A percentile compares a stretch with the other conserved stretches of the same genome.
phyloP scores from a whole-genome alignment of 345 rosid genomes.

The Eucalyptus caleyi region DNA sequence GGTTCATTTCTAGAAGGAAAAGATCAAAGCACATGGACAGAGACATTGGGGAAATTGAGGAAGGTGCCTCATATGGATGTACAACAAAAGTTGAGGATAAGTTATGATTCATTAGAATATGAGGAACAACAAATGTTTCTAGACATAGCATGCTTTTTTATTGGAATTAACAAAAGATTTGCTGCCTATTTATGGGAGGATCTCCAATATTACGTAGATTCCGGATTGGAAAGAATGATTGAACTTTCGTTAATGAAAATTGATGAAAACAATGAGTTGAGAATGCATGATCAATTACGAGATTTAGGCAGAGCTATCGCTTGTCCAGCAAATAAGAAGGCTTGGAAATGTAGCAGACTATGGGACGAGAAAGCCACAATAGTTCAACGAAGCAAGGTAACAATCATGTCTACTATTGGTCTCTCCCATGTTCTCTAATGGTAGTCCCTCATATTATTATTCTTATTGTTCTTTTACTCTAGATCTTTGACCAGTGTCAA shows the following conservation, averaged over 20 bases:
- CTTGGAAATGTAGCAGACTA: not conserved
- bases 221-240: not conserved
- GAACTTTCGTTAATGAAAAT: not conserved
- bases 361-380: not conserved
- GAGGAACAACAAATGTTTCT: not conserved
- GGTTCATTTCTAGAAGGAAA: not conserved
- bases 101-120: not conserved
- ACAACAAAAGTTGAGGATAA: not conserved
- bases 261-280: not conserved
- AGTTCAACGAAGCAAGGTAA: not conserved
- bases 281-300: not conserved
- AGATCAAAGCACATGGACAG: accelerated
- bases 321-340: accelerated
- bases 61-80: not conserved
- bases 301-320: not conserved
- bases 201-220: accelerated
- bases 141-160: not conserved
- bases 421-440: not conserved
- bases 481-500: no score
- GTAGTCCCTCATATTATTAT: not conserved
- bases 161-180: not conserved
- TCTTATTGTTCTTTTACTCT: no score
- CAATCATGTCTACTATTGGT: not conserved
- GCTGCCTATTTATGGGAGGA: accelerated
- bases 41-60: not conserved